Percentiles rank a stretch among this genome's conserved stretches.
Evolutionary conservation across 495 filamentous ascomycete species (phyloP).

Genomic region (Talaromyces stipitatus): DNA sequence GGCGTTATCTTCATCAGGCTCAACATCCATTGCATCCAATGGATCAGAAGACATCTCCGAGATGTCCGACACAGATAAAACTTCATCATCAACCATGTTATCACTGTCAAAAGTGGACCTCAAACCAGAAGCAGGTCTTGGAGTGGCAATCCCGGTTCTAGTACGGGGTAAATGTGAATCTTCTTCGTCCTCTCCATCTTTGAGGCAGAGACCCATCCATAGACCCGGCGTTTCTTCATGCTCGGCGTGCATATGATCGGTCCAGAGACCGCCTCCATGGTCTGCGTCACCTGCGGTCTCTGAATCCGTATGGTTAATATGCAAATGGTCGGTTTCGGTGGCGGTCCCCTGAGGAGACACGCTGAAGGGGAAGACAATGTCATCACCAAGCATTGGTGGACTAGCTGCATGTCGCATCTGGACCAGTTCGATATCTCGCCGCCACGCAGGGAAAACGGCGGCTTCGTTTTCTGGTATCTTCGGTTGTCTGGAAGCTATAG

Average conservation of each 20-base stretch:
- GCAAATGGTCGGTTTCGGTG: constrained; percentile 54
- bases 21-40: constrained; percentile 1
- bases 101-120: not conserved
- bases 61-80: not conserved
- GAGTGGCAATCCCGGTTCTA: constrained; percentile 19
- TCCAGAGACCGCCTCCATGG: constrained; percentile 40
- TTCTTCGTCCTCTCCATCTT: constrained; percentile 8
- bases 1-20: constrained; percentile 33
- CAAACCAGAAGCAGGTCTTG: constrained; percentile 14
- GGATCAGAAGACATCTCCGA: constrained; percentile 1
- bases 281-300: constrained; percentile 22
- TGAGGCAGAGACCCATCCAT: constrained; percentile 58
- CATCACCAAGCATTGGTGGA: constrained; percentile 79
- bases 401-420: constrained; percentile 46
- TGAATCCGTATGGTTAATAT: constrained; percentile 31
- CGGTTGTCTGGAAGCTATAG: constrained; percentile 13
- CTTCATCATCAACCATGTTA: not conserved
- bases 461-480: constrained; percentile 17
- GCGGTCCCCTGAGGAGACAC: constrained; percentile 72
- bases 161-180: not conserved
- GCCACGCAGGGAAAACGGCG: constrained; percentile 25
- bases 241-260: constrained; percentile 14
- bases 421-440: constrained; percentile 36
- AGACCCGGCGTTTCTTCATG: constrained; percentile 40
- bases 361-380: constrained; percentile 69